Evolutionary conservation across 306 rosid genomes (phyloP), one percentile per base, ranked within the genome.

Genomic region (Cyclanthera cordifolia): DNA sequence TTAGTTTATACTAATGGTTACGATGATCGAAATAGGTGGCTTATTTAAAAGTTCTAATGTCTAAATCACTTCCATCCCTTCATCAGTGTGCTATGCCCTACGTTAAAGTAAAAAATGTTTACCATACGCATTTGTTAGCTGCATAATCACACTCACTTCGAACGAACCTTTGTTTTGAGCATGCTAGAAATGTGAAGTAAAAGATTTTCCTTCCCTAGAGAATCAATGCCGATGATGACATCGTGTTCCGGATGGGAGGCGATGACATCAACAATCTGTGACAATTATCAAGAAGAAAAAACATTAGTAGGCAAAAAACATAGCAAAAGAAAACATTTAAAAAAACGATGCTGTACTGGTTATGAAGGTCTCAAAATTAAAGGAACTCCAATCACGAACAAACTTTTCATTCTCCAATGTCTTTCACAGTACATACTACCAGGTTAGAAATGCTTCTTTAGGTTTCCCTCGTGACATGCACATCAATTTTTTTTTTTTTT

Each of bases 131-230:
- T 24, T 41, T 37, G 10, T 37, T 21, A 5, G 51, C 61, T 30
- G 52, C 23, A 65, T 20, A 23, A 69, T 49, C 30, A 74, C 49
- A 57, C 52, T 63, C 39, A 59, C 25, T 69, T 21, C 14, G 21
- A 60, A 79, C 81, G 55, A n/a, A 88, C 95, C 90, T 82, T 84
- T n/a, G 84, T 80, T 28, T 82, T 52, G 61, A 88, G 95, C 16
- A 28, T 84, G 34, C 41, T 65, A 34, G 91, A 64, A 59, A 85
- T 84, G 74, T 78, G 83, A 69, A 80, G 80, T 76, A 88, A 74
- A 46, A 85, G 91, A 74, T 88, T 87, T 74, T 88, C 95, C 73
- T 88, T 88, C 16, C 95, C 95, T 65, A 85, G 49, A 70, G 82
- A 54, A 77, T 85, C 86, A 41, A 88, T 80, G 69, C 84, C 91